A percentile compares a stretch with the other conserved stretches of the same genome.
Conservation (phyloP, 495 filamentous ascomycete species). For the Neurospora cerealis region DNA sequence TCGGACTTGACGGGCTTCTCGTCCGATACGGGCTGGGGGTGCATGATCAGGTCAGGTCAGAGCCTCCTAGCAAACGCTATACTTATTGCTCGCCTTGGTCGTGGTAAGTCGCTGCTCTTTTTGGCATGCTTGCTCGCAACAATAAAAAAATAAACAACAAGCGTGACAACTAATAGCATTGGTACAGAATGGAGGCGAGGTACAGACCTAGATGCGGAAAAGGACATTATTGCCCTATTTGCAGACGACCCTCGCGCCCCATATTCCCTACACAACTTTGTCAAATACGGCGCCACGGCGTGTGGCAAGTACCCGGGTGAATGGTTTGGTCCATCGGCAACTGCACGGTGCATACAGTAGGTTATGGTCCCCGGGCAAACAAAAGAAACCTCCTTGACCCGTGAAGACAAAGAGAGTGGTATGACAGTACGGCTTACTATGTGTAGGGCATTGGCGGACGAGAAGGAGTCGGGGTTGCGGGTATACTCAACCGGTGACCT, state of each 20-base stretch:
- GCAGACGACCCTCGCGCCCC: conserved; percentile 79
- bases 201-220: conserved; percentile 51
- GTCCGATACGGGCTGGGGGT: conserved; percentile 94
- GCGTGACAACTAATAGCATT: conserved; percentile 13
- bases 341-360: conserved; percentile 90
- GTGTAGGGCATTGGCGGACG: conserved; percentile 58
- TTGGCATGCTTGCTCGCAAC: not conserved
- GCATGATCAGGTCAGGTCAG: conserved; percentile 97
- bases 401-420: not conserved
- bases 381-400: not conserved
- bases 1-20: conserved; percentile 76
- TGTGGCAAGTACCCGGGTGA: conserved; percentile 94
- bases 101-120: conserved; percentile 48
- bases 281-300: conserved; percentile 72
- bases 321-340: conserved; percentile 99
- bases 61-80: conserved; percentile 84
- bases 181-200: conserved; percentile 68
- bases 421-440: conserved; percentile 14
- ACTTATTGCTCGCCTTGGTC: conserved; percentile 57
- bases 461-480: conserved; percentile 48
- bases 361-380: conserved; percentile 20
- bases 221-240: conserved; percentile 68
- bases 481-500: conserved; percentile 89
- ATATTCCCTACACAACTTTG: conserved; percentile 94
- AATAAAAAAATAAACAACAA: not conserved